Evolutionary conservation across 1,284 basidiomycete genomes (phyloP), one percentile per base, ranked within the genome.

Genomic region (Wallemia mellicola): DNA sequence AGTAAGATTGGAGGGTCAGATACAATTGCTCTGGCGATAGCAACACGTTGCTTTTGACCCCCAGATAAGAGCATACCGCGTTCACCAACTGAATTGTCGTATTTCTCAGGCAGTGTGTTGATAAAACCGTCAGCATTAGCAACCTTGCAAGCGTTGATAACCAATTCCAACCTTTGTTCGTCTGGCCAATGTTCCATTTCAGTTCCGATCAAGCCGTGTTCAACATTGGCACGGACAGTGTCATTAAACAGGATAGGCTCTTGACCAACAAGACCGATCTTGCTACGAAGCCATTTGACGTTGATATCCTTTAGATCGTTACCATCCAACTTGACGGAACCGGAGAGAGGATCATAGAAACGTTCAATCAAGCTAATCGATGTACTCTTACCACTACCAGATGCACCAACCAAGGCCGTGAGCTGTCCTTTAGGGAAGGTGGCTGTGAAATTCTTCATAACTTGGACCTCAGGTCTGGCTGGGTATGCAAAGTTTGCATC

Each of bases 101-200:
- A 94, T 0, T 84, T 84, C 1, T 81, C 69, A 0, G 89, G 88
- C 1, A 92, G 73, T 66, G 85, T 85, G 60, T 73, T 73, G 65
- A 95, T 82, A 71, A 95, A 95, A 1, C 81, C 81, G 65, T 92
- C 83, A 0, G 88, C 89, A 65, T 95, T 94, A 22, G 89, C 81
- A 68, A 86, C 85, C 70, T 86, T 72, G 64, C 85, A 88, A 0
- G 89, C 91, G 61, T 87, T 81, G 69, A 83, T 80, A 71, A 94
- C 79, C 25, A 91, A 72, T 59, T 74, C 74, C 62, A 83, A 78
- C 70, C 85, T 83, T 66, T 86, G 80, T 60, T 86, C 86, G 3
- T 80, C 77, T 0, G 79, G 73, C 0, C 79, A 76, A 63, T 83
- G 67, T 64, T 91, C 83, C 62, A 71, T 72, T n/a, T 66, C 62